Evolutionary conservation across 2,329 filamentous ascomycete species (phyloP).

Genomic region (Chrysoporthe deuterocubensis): DNA sequence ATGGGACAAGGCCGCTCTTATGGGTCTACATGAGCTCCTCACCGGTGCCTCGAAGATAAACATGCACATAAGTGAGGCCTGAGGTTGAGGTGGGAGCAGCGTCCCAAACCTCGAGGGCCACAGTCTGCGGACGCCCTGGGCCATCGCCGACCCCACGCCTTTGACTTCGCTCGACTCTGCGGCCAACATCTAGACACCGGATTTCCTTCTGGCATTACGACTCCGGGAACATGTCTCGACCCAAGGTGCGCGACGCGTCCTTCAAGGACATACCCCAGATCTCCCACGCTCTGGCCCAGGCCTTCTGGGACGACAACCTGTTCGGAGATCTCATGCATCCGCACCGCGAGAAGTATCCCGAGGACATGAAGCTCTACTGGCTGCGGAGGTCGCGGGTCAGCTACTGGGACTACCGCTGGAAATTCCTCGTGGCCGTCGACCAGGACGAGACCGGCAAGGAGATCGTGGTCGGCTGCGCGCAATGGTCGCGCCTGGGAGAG

Average conservation of each 20-base stretch:
- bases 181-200: background rate
- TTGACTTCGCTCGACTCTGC: background rate
- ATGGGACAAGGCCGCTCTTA: background rate
- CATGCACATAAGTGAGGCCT: background rate
- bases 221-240: slow-evolving; percentile 25
- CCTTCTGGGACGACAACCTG: slow-evolving; percentile 41
- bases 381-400: slow-evolving; percentile 35
- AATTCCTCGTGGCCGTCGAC: slow-evolving; percentile 36
- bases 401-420: slow-evolving; percentile 37
- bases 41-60: background rate
- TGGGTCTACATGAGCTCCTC: background rate
- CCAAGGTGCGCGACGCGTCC: slow-evolving; percentile 28
- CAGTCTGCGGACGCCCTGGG: background rate
- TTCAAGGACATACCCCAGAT: slow-evolving; percentile 36
- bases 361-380: slow-evolving; percentile 39
- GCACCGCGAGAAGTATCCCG: slow-evolving; percentile 37
- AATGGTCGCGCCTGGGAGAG: slow-evolving; percentile 33
- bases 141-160: background rate
- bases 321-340: slow-evolving; percentile 42
- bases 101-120: background rate
- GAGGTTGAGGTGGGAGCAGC: background rate
- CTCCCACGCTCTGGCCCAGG: slow-evolving; percentile 37
- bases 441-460: slow-evolving; percentile 27
- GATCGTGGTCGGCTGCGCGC: slow-evolving; percentile 33
- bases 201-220: too few relatives aligned